phyloP scores from a whole-genome alignment of 768 basidiomycete genomes.

The Postia placenta region DNA sequence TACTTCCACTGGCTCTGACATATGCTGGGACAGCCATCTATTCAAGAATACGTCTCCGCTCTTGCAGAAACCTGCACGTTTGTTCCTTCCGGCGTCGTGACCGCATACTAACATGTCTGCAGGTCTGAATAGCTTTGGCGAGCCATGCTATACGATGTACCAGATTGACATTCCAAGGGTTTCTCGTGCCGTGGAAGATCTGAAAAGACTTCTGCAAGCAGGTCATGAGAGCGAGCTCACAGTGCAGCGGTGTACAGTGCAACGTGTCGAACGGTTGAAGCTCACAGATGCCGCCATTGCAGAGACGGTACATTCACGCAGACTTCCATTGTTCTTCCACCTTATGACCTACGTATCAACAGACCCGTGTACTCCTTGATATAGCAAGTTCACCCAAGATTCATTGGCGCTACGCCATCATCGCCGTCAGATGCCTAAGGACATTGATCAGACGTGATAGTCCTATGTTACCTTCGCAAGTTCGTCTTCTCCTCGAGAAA shows the following conservation, averaged over 20 bases:
- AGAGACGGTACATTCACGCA: conserved; percentile 44
- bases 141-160: conserved; percentile 54
- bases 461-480: conserved; percentile 41
- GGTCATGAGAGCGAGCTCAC: conserved; percentile 30
- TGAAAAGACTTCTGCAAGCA: conserved; percentile 33
- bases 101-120: conserved; percentile 2
- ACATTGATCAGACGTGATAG: conserved; percentile 63
- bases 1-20: too few relatives aligned
- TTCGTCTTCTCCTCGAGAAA: conserved; percentile 55
- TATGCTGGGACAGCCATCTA: conserved; percentile 48
- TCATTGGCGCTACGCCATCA: conserved; percentile 78
- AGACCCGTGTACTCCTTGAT: conserved; percentile 42
- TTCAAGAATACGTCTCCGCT: conserved; percentile 63
- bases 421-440: conserved; percentile 61
- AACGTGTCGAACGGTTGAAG: conserved; percentile 38
- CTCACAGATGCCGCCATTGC: conserved; percentile 36
- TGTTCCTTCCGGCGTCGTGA: conserved; percentile 6
- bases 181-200: conserved; percentile 27
- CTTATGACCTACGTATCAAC: conserved; percentile 6
- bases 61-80: conserved; percentile 57
- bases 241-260: conserved; percentile 34
- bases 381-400: conserved; percentile 56
- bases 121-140: conserved; percentile 58
- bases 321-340: too few relatives aligned
- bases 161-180: conserved; percentile 41